phyloP scores from a whole-genome alignment of 2,329 filamentous ascomycete genomes.

The Ascosphaera pollenicola region DNA sequence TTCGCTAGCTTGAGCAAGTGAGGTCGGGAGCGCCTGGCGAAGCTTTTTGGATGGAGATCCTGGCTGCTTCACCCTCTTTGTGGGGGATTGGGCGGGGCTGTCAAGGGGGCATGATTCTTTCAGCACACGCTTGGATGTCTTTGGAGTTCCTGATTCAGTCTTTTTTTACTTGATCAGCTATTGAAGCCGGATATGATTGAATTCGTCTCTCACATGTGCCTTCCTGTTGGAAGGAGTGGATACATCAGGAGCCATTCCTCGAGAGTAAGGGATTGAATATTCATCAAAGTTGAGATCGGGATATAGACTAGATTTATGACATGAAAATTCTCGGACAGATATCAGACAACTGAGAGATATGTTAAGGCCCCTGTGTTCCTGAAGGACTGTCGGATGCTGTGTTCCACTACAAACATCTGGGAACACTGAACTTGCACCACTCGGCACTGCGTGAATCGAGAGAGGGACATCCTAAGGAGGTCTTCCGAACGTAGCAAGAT shows the following conservation, averaged over 20 bases:
- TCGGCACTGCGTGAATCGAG: no score
- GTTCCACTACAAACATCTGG: no score
- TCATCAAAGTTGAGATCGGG: neutral
- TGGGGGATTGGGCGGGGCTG: neutral
- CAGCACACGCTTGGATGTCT: neutral
- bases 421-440: no score
- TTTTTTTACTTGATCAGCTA: neutral
- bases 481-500: no score
- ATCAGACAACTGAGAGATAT: no score
- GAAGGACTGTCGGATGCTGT: no score
- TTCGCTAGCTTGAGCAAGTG: slow-evolving; percentile 6
- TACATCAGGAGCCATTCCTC: neutral
- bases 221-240: neutral
- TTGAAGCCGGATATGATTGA: neutral
- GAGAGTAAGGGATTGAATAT: neutral
- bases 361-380: no score
- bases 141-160: neutral
- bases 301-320: neutral
- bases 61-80: neutral
- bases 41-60: neutral
- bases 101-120: neutral
- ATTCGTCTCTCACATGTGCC: neutral
- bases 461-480: no score
- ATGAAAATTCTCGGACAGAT: no score
- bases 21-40: slow-evolving; percentile 7